Evolutionary conservation across 129 eudicot species (phyloP), one percentile per base, ranked within the genome.

Genomic region (Chrysanthemum lavandulifolium): DNA sequence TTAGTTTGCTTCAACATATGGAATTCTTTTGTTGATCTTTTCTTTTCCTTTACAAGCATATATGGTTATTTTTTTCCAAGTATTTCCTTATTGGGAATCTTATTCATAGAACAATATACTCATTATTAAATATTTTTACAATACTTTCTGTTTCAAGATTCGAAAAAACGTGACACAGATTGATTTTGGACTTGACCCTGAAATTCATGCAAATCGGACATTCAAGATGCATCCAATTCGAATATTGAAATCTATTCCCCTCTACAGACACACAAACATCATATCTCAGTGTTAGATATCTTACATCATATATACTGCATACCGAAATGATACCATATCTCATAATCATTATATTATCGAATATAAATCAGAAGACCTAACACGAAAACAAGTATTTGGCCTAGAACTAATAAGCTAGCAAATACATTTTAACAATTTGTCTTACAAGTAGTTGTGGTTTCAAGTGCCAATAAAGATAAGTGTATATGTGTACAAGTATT

Each of bases 151-250:
- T 2, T 53, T 63, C 52, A 78, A 65, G 82, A 78, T 78, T 78
- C 82, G 82, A 8, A 72, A 78, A 78, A 65, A 72, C 73, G 82
- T 78, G 82, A 78, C 68, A 48, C 52, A 33, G 68, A 72, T 63
- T 78, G 82, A 78, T 72, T 53, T 78, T 1, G 65, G 73, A 55
- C 50, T 78, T 74, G 78, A 73, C 33, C 29, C 21, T 60, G 27
- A n/a, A 72, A 65, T 71, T 58, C 78, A 78, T 72, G 82, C 80
- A 76, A 68, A 67, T 65, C 69, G 78, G 82, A 72, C 73, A 65
- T 49, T 72, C 73, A 72, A 78, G 82, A 68, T 56, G 77, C 77
- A 45, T 43, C 36, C 56, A 64, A 47, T 60, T 19, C 25, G 75
- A 56, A 72, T 78, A 65, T 65, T 43, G 65, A 72, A 72, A 54